Base-by-base conservation (phyloP, 2,329 filamentous ascomycete genomes). In the Phyllosticta paracitricarpa region DNA sequence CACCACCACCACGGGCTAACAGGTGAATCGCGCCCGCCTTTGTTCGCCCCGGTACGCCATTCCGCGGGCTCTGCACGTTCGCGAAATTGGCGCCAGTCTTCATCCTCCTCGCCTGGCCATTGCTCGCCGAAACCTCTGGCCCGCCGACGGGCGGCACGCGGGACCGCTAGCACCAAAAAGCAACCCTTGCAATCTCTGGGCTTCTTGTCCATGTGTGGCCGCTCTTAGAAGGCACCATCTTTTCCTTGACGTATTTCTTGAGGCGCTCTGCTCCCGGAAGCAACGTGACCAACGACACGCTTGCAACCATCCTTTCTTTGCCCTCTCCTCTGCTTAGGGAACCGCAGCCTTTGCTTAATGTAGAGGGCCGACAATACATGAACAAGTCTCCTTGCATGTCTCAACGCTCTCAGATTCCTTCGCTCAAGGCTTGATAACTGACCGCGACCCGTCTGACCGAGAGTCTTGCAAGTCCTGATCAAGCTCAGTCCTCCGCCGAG, bases 121-220 rank as follows among this genome's bases (percentile, higher is more conserved):
- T 51, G 51, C 19, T 53, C 51, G n/a, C 25, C 51, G 25, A 53
- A 60, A 53, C 28, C 35, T 60, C 40, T n/a, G 14, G 22, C 58
- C 53, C 53, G 25, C 33, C 22, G 52, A 59, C 58, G 28, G 57
- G 22, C 57, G 53, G 51, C 57, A 51, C 57, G 30, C 57, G 26
- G 28, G 51, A 54, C 30, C 52, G 30, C 59, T 57, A 40, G 51
- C 59, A 54, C 54, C 54, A 61, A 61, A 61, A 54, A 56, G 22
- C 54, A 55, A 61, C 59, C 59, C 59, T 54, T 61, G 59, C 59
- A 61, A 61, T 61, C 59, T 61, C 54, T 57, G 40, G 19, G 48
- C 17, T 22, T 57, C 51, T 30, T 40, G 33, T 40, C 33, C 35
- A 56, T 57, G 59, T 53, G 30, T 40, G 25, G 14, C 56, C 53